A percentile compares a stretch with the other conserved stretches of the same genome.
Conservation (phyloP, 2,329 filamentous ascomycete genomes). For the Pseudogymnoascus destructans region DNA sequence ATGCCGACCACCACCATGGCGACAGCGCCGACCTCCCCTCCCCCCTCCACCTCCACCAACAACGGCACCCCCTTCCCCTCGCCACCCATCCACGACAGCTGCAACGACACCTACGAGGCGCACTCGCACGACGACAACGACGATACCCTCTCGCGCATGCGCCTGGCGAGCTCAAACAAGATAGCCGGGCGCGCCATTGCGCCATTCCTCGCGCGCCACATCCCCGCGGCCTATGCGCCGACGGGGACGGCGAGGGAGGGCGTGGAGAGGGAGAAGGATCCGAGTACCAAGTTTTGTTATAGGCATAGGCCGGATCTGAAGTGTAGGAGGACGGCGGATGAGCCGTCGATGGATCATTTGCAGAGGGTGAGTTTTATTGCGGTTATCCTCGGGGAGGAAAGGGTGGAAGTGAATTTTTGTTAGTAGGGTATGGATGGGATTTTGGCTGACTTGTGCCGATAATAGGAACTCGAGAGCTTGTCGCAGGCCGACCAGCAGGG, state of each 20-base stretch:
- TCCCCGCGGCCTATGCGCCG: conserved; percentile 77
- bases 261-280: conserved; percentile 34
- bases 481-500: conserved; percentile 81
- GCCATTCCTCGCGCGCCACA: conserved; percentile 82
- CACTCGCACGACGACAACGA: not conserved
- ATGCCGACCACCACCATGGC: not conserved
- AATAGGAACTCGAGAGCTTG: conserved; percentile 66
- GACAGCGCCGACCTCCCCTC: not conserved
- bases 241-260: conserved; percentile 39
- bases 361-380: conserved; percentile 55
- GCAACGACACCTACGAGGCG: conserved; percentile 13
- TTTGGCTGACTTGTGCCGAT: not conserved
- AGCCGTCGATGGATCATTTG: conserved; percentile 89
- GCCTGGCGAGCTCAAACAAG: conserved; percentile 21
- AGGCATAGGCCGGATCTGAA: conserved; percentile 88
- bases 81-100: conserved; percentile 20
- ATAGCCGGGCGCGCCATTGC: conserved; percentile 23
- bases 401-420: not conserved
- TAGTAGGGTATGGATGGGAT: not conserved
- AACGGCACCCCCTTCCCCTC: not conserved
- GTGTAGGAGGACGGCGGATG: conserved; percentile 83
- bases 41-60: not conserved
- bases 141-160: not conserved
- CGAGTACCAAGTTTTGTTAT: conserved; percentile 89
- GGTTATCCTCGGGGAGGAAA: not conserved